Evolutionary conservation across 495 filamentous ascomycete species (phyloP).

Genomic region (Cercophora sp.): DNA sequence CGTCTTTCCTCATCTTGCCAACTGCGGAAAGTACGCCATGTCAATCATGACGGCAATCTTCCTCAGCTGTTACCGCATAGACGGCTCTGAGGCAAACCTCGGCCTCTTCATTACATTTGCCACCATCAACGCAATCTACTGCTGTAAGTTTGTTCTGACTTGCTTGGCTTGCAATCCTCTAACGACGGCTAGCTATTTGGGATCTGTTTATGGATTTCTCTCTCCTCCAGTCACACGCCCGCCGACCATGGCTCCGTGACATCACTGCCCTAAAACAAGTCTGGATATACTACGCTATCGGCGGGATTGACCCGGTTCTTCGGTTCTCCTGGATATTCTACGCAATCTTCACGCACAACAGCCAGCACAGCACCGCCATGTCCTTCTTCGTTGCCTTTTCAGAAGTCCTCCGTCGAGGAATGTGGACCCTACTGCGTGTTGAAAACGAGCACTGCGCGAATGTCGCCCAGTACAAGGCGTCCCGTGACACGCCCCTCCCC

Average conservation of each 20-base stretch:
- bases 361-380: slow-evolving; percentile 74
- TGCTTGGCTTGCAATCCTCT: neutral
- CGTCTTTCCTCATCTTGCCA: slow-evolving; percentile 86
- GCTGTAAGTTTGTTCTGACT: slow-evolving; percentile 46
- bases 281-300: slow-evolving; percentile 81
- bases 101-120: slow-evolving; percentile 76
- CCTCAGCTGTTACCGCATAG: slow-evolving; percentile 77
- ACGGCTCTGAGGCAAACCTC: slow-evolving; percentile 48
- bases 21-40: slow-evolving; percentile 86
- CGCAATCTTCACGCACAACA: slow-evolving; percentile 69
- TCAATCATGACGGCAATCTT: slow-evolving; percentile 75
- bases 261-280: slow-evolving; percentile 70
- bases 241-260: slow-evolving; percentile 68
- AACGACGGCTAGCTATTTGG: slow-evolving; percentile 62
- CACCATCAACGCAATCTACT: slow-evolving; percentile 75
- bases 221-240: slow-evolving; percentile 69
- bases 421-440: slow-evolving; percentile 90
- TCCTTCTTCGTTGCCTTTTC: slow-evolving; percentile 71
- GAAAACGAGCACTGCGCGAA: slow-evolving; percentile 96
- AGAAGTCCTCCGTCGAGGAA: slow-evolving; percentile 75
- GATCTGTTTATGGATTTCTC: slow-evolving; percentile 97
- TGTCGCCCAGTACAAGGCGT: slow-evolving; percentile 78
- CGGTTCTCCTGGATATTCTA: slow-evolving; percentile 97
- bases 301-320: slow-evolving; percentile 79
- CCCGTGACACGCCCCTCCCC: slow-evolving; percentile 73